phyloP scores from a whole-genome alignment of 1,284 basidiomycete genomes.

The Leccinum pallidistipes region DNA sequence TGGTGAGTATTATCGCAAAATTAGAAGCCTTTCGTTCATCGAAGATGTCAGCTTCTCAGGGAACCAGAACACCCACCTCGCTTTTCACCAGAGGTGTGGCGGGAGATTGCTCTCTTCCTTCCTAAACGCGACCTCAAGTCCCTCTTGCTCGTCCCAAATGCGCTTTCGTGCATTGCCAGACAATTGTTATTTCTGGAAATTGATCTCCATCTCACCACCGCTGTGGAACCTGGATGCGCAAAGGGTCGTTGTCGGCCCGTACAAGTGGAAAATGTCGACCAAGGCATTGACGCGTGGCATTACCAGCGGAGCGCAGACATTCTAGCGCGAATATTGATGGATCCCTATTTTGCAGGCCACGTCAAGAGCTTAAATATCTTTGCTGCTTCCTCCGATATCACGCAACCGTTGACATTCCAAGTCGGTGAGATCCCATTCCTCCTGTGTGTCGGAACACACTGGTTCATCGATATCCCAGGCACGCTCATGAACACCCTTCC shows the following conservation, averaged over 20 bases:
- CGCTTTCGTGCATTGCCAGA: constrained; percentile 64
- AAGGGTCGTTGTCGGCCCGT: constrained; percentile 21
- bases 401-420: constrained; percentile 60
- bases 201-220: constrained; percentile 39
- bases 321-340: constrained; percentile 62
- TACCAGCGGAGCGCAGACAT: constrained; percentile 71
- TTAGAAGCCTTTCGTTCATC: background rate
- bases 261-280: constrained; percentile 11
- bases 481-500: constrained; percentile 70
- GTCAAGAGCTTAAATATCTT: constrained; percentile 60
- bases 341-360: constrained; percentile 55
- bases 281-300: constrained; percentile 47
- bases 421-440: constrained; percentile 43
- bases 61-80: constrained; percentile 37
- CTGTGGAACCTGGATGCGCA: constrained; percentile 29
- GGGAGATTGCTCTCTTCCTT: constrained; percentile 62
- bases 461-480: constrained; percentile 37
- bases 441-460: background rate
- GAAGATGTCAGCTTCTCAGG: constrained; percentile 25
- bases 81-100: constrained; percentile 71
- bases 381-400: constrained; percentile 47
- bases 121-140: constrained; percentile 66
- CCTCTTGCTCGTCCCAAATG: constrained; percentile 62
- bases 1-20: constrained; percentile 22
- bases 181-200: constrained; percentile 65